Conservation (phyloP, 768 basidiomycete species). For the Tricholomella constricta region DNA sequence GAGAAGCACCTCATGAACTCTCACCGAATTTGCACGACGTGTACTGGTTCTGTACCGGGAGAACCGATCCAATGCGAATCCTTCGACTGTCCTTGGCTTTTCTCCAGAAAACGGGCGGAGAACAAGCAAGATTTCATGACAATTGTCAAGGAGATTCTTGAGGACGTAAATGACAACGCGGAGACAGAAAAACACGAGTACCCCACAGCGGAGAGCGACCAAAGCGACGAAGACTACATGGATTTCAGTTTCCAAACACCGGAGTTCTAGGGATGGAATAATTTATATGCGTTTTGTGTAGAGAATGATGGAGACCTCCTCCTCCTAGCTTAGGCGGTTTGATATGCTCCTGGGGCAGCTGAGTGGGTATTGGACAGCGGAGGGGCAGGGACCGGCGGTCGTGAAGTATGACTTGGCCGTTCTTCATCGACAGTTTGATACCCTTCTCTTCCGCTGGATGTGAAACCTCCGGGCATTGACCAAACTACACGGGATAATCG, state of each 20-base stretch:
- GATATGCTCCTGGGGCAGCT: constrained; percentile 43
- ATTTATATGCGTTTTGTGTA: background rate
- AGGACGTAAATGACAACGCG: constrained; percentile 33
- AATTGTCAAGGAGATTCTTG: constrained; percentile 32
- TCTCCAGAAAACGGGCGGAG: constrained; percentile 64
- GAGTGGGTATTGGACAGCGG: constrained; percentile 22
- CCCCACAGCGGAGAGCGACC: constrained; percentile 7
- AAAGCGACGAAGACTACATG: constrained; percentile 9
- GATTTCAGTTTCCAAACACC: constrained; percentile 14
- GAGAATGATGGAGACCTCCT: background rate
- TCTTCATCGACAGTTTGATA: constrained; percentile 68
- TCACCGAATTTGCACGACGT: constrained; percentile 74
- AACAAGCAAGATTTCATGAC: constrained; percentile 37
- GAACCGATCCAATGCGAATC: constrained; percentile 79
- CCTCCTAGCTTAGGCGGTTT: constrained; percentile 34
- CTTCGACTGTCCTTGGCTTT: constrained; percentile 86
- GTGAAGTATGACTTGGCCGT: constrained; percentile 23
- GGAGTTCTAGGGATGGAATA: background rate
- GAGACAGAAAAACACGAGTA: constrained; percentile 6
- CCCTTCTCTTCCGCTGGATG: constrained; percentile 53
- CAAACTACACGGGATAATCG: constrained; percentile 49
- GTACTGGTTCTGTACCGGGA: constrained; percentile 52
- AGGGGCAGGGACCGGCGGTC: constrained; percentile 27
- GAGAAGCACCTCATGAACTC: constrained; percentile 57
- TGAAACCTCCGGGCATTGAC: constrained; percentile 79